A percentile compares a stretch with the other conserved stretches of the same genome.
Evolutionary conservation across 2,329 filamentous ascomycete species (phyloP).

Genomic region (Cephalotrichum gorgonifer): DNA sequence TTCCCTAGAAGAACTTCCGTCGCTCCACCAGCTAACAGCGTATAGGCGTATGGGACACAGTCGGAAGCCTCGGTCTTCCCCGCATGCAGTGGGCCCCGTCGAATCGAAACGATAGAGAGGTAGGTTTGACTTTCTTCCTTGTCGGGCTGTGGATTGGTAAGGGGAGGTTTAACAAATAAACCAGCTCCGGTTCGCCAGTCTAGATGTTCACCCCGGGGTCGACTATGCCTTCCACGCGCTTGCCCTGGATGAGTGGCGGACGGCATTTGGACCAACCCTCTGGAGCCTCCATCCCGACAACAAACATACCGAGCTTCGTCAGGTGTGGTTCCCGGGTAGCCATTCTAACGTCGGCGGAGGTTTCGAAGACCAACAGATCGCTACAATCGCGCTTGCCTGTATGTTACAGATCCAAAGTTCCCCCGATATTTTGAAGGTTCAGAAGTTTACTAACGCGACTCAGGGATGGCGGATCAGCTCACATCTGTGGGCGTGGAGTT

Average conservation of each 20-base stretch:
- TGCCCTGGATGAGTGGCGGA: constrained; percentile 40
- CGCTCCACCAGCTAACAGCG: neutral
- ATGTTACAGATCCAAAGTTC: too few relatives aligned
- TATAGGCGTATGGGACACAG: constrained; percentile 36
- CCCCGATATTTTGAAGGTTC: neutral
- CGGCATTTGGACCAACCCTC: constrained; percentile 17
- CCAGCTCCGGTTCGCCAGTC: constrained; percentile 8
- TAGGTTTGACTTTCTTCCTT: neutral
- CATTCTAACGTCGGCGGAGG: constrained; percentile 63
- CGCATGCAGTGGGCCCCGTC: constrained; percentile 8
- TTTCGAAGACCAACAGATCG: constrained; percentile 39
- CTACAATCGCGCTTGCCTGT: constrained; percentile 26
- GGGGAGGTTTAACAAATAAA: neutral
- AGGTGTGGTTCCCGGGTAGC: constrained; percentile 58
- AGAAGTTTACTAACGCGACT: too few relatives aligned
- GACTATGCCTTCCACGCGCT: constrained; percentile 46
- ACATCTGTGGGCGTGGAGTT: constrained; percentile 41
- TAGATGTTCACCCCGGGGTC: constrained; percentile 18
- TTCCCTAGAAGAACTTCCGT: too few relatives aligned
- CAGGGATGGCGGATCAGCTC: constrained; percentile 20
- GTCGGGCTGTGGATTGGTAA: neutral
- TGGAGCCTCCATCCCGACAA: constrained; percentile 13
- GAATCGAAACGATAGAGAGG: constrained; percentile 7
- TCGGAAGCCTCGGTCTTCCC: constrained; percentile 24
- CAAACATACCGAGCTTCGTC: constrained; percentile 29